Percentiles rank a stretch among this genome's conserved stretches.
These are phyloP conservation scores for Breynia disticha DNA, from an alignment of 441 rosid species.

Conservation along the genomic window DNA sequence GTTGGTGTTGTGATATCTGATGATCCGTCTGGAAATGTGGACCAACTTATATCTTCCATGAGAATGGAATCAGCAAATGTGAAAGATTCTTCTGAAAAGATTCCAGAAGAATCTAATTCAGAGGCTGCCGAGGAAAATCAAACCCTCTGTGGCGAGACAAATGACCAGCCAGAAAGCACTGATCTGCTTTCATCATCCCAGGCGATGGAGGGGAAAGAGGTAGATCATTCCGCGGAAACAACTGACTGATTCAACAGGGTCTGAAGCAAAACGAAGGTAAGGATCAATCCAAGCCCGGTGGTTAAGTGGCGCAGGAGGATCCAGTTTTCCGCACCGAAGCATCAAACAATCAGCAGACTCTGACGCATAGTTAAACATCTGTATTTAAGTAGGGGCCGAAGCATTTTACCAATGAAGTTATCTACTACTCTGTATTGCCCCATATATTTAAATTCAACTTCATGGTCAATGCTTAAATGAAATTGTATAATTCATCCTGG, in stretches of 20 bases:
- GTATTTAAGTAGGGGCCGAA: no score
- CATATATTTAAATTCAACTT: no score
- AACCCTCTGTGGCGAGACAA: not conserved
- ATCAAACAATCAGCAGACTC: no score
- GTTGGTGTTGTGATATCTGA: not conserved
- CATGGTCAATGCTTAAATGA: no score
- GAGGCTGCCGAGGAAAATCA: constrained; percentile 14
- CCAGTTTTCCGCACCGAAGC: constrained; percentile 1
- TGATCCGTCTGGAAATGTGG: constrained; percentile 1
- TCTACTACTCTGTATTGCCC: no score
- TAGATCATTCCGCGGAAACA: not conserved
- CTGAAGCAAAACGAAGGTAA: constrained; percentile 7
- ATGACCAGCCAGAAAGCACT: not conserved
- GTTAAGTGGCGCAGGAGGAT: constrained; percentile 7
- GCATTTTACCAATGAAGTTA: no score
- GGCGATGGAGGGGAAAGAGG: constrained; percentile 1
- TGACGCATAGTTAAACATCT: no score
- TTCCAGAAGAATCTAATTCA: constrained; percentile 1
- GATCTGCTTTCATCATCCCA: not conserved
- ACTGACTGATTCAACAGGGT: not conserved
- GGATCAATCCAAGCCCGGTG: constrained; percentile 7
- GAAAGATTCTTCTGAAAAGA: not conserved
- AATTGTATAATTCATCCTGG: no score
- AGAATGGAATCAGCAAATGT: not conserved
- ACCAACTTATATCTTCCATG: not conserved